Conservation (phyloP, 1,284 basidiomycete genomes). For the Ceratorhiza oryzae-sativae region DNA sequence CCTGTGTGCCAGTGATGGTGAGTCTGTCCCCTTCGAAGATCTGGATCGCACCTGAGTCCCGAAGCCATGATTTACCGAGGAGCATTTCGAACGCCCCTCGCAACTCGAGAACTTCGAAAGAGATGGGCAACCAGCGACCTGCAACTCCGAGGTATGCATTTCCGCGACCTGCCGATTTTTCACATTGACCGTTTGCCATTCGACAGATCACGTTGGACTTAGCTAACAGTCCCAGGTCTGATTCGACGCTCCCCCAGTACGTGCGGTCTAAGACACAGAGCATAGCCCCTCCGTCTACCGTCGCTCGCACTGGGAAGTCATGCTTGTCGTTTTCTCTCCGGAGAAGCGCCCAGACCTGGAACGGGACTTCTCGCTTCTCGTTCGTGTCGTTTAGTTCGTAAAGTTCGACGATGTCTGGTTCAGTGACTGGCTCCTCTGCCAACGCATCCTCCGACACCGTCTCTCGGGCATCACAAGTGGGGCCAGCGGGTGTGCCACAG, state of each 20-base stretch:
- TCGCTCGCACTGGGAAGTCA: not conserved
- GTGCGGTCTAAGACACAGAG: slow-evolving; percentile 10
- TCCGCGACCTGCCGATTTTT: not conserved
- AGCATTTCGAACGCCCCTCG: slow-evolving; percentile 14
- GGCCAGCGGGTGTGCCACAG: slow-evolving; percentile 16
- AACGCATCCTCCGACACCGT: not conserved
- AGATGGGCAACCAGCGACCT: not conserved
- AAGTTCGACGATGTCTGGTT: not conserved
- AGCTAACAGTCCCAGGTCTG: slow-evolving; percentile 1
- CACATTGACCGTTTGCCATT: slow-evolving; percentile 4
- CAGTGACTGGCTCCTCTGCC: not conserved
- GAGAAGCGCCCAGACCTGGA: not conserved
- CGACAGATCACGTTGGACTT: not conserved
- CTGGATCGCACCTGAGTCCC: not conserved
- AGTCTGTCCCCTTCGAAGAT: not conserved
- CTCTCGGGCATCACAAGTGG: not conserved
- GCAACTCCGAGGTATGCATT: not conserved
- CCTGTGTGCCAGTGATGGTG: not conserved
- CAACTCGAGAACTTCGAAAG: slow-evolving; percentile 7
- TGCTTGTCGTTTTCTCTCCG: not conserved
- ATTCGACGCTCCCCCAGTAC: not conserved
- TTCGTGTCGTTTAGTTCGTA: not conserved
- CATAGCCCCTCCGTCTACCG: slow-evolving; percentile 20
- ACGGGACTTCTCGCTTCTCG: not conserved
- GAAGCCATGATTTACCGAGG: slow-evolving; percentile 11